Conservation (phyloP, 352 stramenopile genomes). For the Elongisporangium undulatum region DNA sequence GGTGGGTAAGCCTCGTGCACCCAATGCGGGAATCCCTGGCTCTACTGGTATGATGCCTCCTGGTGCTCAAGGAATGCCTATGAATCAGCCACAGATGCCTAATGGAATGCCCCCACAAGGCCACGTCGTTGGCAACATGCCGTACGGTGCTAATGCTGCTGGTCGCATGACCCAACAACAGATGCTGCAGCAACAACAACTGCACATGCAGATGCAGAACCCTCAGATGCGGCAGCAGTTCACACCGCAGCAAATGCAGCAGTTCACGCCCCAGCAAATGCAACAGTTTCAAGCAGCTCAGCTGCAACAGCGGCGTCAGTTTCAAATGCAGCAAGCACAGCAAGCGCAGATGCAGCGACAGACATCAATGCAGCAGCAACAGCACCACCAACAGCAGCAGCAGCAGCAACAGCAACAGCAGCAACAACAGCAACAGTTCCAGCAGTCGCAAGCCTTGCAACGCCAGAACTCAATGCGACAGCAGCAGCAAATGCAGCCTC, state of each 20-base stretch:
- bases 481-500: slow-evolving; percentile 37
- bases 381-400: slow-evolving; percentile 51
- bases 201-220: slow-evolving; percentile 85
- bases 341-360: slow-evolving; percentile 66
- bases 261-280: slow-evolving; percentile 37
- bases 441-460: slow-evolving; percentile 41
- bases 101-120: slow-evolving; percentile 49
- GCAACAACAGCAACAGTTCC: slow-evolving; percentile 51
- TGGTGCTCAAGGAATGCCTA: slow-evolving; percentile 35
- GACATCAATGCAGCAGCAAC: slow-evolving; percentile 57
- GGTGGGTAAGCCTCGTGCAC: slow-evolving; percentile 37
- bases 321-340: slow-evolving; percentile 49
- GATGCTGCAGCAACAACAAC: slow-evolving; percentile 66
- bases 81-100: slow-evolving; percentile 30
- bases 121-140: slow-evolving; percentile 67
- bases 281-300: slow-evolving; percentile 22
- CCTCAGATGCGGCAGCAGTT: slow-evolving; percentile 78
- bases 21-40: slow-evolving; percentile 33
- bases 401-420: slow-evolving; percentile 52
- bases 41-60: slow-evolving; percentile 22
- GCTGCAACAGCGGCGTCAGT: slow-evolving; percentile 32
- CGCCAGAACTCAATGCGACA: slow-evolving; percentile 54
- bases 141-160: slow-evolving; percentile 37
- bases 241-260: slow-evolving; percentile 75
- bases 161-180: slow-evolving; percentile 82